These are phyloP conservation scores for Lactarius tabidus DNA, from an alignment of 768 basidiomycete species.

Conservation along the genomic window DNA sequence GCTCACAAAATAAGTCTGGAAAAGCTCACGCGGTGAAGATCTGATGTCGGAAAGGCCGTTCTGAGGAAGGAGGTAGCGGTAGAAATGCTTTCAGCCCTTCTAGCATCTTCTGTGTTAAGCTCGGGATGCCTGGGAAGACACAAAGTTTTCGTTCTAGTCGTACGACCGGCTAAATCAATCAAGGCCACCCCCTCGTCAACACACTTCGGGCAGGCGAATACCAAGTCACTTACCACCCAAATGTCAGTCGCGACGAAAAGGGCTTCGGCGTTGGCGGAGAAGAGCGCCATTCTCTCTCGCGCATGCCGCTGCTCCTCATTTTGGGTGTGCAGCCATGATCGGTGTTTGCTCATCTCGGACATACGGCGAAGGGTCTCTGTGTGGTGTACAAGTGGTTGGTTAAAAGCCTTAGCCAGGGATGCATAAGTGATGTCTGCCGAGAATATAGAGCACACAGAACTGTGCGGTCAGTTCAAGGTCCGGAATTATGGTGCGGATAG, in stretches of 20 bases:
- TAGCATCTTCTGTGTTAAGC: conserved; percentile 78
- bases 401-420: conserved; percentile 82
- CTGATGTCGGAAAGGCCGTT: conserved; percentile 75
- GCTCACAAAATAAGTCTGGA: too few species aligned
- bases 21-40: conserved; percentile 71
- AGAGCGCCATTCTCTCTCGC: conserved; percentile 84
- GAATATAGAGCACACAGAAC: not conserved
- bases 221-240: conserved; percentile 67
- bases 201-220: not conserved
- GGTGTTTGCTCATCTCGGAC: conserved; percentile 52
- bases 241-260: conserved; percentile 75
- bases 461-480: not conserved
- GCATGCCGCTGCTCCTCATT: conserved; percentile 73
- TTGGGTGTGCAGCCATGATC: conserved; percentile 56
- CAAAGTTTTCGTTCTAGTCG: conserved; percentile 82
- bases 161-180: conserved; percentile 69
- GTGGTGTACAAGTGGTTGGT: conserved; percentile 65
- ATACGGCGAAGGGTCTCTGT: conserved; percentile 74
- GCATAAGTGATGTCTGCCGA: conserved; percentile 80
- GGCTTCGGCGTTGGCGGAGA: conserved; percentile 75
- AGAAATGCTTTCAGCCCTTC: conserved; percentile 68
- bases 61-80: conserved; percentile 68
- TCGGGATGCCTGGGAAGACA: conserved; percentile 88
- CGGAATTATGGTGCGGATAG: not conserved
- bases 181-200: conserved; percentile 21